Base-by-base conservation (phyloP, 495 filamentous ascomycete species). In the Xylaria grammica region DNA sequence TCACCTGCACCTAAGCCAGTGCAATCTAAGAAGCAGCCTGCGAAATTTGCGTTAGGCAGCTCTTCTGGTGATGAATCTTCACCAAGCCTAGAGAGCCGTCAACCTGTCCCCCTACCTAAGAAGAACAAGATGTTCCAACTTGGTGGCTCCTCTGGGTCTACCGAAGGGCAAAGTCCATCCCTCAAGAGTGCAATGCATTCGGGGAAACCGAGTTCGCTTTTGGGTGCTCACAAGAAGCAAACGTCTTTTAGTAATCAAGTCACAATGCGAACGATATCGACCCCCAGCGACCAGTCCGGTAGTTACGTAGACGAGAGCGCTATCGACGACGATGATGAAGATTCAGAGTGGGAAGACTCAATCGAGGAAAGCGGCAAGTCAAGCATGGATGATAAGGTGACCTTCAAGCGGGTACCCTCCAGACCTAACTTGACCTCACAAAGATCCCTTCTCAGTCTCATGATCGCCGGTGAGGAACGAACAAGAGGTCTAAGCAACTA, bases 391-490 rank as follows among this genome's bases (percentile, higher is more conserved):
- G 92, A 95, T 20, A 87, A 86, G 63, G 80, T 86, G 57, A 80
- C 91, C 67, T 98, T 98, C 82, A 87, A 92, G 72, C 88, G 95
- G 7, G 93, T 98, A 30, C 93, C 97, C 73, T 97, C 94, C 20
- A 86, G 87, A 67, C 88, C 91, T 1, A 91, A 97, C 65, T 84
- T 99, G 4, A 87, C 90, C 10, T 96, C 96, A 8, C 87, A 91
- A 24, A 87, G 91, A 53, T 98, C 95, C 22, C 83, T 98, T 29
- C 87, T 99, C 55, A 97, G 95, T 1, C 89, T 93, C 60, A 88
- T 94, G 85, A 85, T 99, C 73, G 89, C 94, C 68, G 87, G 92
- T 66, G 86, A 78, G 51, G 71, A 89, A 48, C 86, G 91, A n/a
- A 83, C 87, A 9, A 82, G 84, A 65, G 87, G 83, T 45, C 81